Evolutionary conservation across 2,329 filamentous ascomycete species (phyloP), one percentile per base, ranked within the genome.

Genomic region (Thielaviopsis euricoi): DNA sequence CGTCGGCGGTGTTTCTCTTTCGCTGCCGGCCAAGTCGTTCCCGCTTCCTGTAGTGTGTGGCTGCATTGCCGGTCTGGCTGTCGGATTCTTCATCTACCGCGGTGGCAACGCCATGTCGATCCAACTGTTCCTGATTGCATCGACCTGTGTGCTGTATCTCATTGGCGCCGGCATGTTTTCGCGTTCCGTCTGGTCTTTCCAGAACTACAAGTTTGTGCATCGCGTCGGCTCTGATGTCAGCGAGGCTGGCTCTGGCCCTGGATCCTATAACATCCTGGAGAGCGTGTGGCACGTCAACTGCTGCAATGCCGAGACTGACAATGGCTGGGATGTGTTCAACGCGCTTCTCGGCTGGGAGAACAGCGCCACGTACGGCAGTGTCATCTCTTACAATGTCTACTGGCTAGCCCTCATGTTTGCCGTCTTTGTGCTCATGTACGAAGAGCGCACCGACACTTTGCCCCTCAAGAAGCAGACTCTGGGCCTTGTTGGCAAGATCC

Each of bases 241-340:
- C 5, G 74, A 77, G 63, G 60, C 70, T 3, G 75, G 74, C 58
- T 62, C 63, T 12, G 87, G 87, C 0, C 78, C 86, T 0, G 87
- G 87, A 3, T 88, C 84, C 1, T 91, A 91, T 70, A 81, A 91
- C 65, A 87, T 91, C 63, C 74, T 75, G 53, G 73, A 83, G 64
- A 87, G 79, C 58, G 86, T 91, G 22, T 91, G 87, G 87, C 87
- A 91, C 66, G 79, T 91, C 61, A 89, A 91, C 67, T 70, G 82
- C 71, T 86, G 82, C 68, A 86, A 78, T 62, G 80, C 84, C 1
- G 69, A 77, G 58, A 68, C 81, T 48, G 80, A 83, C 62, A 82
- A 82, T 26, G 82, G 81, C 50, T 88, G 83, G 84, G 83, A 82
- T 53, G 78, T 87, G 60, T 86, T 88, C 74, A 87, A 87, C 64